phyloP scores from a whole-genome alignment of 257 asterid species.

The Sherardia arvensis region DNA sequence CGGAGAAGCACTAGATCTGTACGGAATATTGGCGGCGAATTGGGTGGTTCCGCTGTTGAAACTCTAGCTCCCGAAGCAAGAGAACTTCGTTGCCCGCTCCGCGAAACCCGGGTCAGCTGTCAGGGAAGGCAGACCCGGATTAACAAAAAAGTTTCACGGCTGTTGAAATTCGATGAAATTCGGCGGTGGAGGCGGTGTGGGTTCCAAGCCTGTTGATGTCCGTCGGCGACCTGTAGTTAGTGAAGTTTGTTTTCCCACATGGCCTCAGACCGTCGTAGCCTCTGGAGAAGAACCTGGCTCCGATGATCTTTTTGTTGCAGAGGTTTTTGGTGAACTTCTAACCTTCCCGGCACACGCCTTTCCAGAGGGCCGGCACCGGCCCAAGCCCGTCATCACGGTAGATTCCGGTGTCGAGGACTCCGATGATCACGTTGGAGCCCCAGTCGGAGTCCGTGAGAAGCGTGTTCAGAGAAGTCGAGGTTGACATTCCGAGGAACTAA shows the following conservation, averaged over 20 bases:
- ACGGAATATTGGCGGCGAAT: conserved; percentile 16
- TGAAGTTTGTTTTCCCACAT: conserved; percentile 12
- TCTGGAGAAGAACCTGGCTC: conserved; percentile 46
- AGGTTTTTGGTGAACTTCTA: conserved; percentile 35
- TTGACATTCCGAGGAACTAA: conserved; percentile 44
- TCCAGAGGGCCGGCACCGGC: conserved; percentile 57
- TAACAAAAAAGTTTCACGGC: too few relatives aligned
- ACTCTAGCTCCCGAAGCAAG: conserved; percentile 73
- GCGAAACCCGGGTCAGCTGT: conserved; percentile 76
- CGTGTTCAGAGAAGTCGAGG: conserved; percentile 21
- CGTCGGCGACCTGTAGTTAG: conserved; percentile 45
- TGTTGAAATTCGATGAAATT: too few relatives aligned
- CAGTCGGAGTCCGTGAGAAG: conserved; percentile 51
- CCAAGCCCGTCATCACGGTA: conserved; percentile 69
- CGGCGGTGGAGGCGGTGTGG: conserved; percentile 86
- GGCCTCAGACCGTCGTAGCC: conserved; percentile 50
- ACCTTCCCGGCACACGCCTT: conserved; percentile 54
- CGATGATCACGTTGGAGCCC: conserved; percentile 61
- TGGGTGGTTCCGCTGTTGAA: conserved; percentile 48
- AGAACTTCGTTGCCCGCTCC: conserved; percentile 72
- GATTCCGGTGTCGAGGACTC: conserved; percentile 72
- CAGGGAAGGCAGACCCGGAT: conserved; percentile 39
- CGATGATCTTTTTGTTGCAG: conserved; percentile 64
- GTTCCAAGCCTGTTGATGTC: conserved; percentile 81
- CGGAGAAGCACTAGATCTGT: conserved; percentile 29